Conservation (phyloP, 768 basidiomycete species). For the Stropharia rugosoannulata region DNA sequence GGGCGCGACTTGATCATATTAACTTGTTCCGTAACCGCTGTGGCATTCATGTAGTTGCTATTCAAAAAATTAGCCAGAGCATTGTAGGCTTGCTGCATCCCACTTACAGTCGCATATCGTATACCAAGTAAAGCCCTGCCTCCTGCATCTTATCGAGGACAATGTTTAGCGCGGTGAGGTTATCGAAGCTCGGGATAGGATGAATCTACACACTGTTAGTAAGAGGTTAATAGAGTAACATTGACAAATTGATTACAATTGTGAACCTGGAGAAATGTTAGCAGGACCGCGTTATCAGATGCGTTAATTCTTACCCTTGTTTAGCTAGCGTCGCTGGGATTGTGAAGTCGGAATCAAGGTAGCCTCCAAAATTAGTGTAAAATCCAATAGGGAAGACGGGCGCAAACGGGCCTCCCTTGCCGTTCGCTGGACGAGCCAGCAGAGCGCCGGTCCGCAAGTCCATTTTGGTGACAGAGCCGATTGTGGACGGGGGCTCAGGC, state of each 20-base stretch:
- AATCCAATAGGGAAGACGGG: conserved; percentile 74
- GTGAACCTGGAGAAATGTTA: conserved; percentile 31
- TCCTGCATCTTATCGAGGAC: conserved; percentile 74
- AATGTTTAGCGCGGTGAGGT: conserved; percentile 52
- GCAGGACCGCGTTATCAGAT: background rate
- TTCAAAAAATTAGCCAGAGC: conserved; percentile 4
- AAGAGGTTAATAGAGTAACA: conserved; percentile 8
- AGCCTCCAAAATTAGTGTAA: conserved; percentile 60
- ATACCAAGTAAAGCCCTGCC: conserved; percentile 71
- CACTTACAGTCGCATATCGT: conserved; percentile 70
- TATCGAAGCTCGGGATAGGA: conserved; percentile 65
- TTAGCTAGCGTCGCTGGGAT: conserved; percentile 55
- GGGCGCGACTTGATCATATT: conserved; percentile 62
- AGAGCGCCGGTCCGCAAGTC: conserved; percentile 59
- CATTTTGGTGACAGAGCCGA: conserved; percentile 63
- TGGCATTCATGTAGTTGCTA: conserved; percentile 64
- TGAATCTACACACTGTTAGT: conserved; percentile 47
- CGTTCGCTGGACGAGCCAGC: conserved; percentile 49
- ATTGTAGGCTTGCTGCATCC: background rate
- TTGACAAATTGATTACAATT: conserved; percentile 25
- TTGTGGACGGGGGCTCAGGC: conserved; percentile 43
- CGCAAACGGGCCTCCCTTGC: conserved; percentile 46
- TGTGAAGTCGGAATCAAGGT: conserved; percentile 50
- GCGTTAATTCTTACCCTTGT: conserved; percentile 43
- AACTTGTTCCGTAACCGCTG: conserved; percentile 66